A percentile compares a stretch with the other conserved stretches of the same genome.
phyloP scores from a whole-genome alignment of 73 alveolate genomes.

The Paramecium pentaurelia region DNA sequence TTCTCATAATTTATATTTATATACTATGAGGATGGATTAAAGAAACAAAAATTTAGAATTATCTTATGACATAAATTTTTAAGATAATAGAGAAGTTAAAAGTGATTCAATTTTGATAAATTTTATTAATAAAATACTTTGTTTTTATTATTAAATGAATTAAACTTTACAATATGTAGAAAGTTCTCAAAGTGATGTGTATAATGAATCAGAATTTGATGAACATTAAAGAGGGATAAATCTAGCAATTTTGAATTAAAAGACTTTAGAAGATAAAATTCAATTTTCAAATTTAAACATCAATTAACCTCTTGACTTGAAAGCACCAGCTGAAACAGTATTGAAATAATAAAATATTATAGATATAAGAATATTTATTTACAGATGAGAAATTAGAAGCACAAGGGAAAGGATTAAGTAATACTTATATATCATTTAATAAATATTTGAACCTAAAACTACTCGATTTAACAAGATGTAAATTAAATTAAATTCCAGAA shows the following conservation, averaged over 20 bases:
- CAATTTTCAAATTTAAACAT: slow-evolving; percentile 30
- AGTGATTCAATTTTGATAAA: not conserved
- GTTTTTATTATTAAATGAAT: not conserved
- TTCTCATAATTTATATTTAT: not conserved
- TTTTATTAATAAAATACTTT: not conserved
- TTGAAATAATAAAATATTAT: not conserved
- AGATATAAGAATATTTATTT: not conserved
- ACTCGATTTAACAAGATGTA: not conserved
- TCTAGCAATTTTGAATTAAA: not conserved
- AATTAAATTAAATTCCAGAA: not conserved
- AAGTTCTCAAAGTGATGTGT: not conserved
- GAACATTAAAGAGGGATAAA: not conserved
- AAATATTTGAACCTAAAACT: not conserved
- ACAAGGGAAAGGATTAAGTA: not conserved
- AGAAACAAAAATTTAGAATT: not conserved
- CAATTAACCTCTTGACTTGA: not conserved
- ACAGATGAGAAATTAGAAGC: slow-evolving; percentile 4
- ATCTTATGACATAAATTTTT: not conserved
- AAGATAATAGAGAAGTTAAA: not conserved
- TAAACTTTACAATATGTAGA: not conserved
- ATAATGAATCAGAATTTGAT: slow-evolving; percentile 19
- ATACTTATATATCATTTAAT: not conserved
- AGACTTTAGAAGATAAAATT: not conserved
- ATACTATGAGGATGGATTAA: not conserved
- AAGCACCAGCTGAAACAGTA: slow-evolving; percentile 17